Evolutionary conservation across 805 yeast genomes (phyloP), one percentile per base, ranked within the genome.

Genomic region (Pichia membranifaciens): DNA sequence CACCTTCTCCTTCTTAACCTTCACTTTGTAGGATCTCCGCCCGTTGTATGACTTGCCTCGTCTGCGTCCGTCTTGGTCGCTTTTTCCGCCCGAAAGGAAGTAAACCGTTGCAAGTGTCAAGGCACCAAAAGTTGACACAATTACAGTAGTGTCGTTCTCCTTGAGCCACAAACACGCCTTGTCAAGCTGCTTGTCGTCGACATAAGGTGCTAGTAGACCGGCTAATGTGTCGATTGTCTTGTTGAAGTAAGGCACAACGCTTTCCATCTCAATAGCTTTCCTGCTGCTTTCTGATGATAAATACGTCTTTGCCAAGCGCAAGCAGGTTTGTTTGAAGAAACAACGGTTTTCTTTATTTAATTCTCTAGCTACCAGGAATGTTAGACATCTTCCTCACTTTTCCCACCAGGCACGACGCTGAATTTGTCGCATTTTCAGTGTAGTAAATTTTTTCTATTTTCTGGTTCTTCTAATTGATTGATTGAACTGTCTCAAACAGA

Each of bases 51-150:
- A 48, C 50, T 33, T 32, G 44, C 10, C 34, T 1, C 18, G 3
- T 5, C 15, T 33, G 22, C 17, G 36, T 51, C 51, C 28, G 48
- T 51, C 31, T 31, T 43, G 12, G 23, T 2, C 18, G 3, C 28
- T 37, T 39, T 33, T 15, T 36, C 48, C 36, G 33, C 22, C 49
- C 33, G 37, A 21, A 15, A 53, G 22, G 4, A 41, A 8, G 20
- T 33, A 57, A 12, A 40, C 32, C 41, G 22, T 43, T 38, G 28
- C 52, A 10, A 41, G 17, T 4, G 58, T 38, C 17, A 56, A 21
- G 2, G 54, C 50, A 8, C 53, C 53, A 1, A 52, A 36, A 18
- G 58, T 53, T 12, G 43, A 44, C 9, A 51, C 10, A 4, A 60
- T 47, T 3, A 41, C 20, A 23, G 42, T 20, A 18, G 46, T 50